Evolutionary conservation across 139 green algal genomes (phyloP).

Genomic region (Chara braunii): DNA sequence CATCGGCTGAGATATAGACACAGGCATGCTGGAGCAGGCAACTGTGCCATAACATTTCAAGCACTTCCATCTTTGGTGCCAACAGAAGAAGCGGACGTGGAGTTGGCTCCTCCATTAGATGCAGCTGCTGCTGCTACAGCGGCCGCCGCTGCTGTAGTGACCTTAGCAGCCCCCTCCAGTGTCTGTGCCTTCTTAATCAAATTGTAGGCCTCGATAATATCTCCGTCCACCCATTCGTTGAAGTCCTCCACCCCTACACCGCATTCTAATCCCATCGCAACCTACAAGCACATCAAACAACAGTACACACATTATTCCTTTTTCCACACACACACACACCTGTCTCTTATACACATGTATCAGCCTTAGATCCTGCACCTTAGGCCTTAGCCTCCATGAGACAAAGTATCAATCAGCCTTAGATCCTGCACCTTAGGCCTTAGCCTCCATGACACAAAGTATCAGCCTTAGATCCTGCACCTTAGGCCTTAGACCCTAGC

Average conservation of each 20-base stretch:
- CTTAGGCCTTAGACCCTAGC: too few species aligned
- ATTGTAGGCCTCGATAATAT: conserved; percentile 48
- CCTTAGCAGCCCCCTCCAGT: conserved; percentile 45
- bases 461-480: background rate
- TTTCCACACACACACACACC: too few species aligned
- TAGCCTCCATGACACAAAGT: background rate
- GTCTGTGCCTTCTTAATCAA: conserved; percentile 42
- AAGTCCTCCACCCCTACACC: conserved; percentile 32
- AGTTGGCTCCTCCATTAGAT: too few species aligned
- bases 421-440: background rate
- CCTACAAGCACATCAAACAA: conserved; percentile 3
- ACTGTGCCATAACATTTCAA: too few species aligned
- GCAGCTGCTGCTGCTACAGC: too few species aligned
- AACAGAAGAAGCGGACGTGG: too few species aligned
- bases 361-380: too few species aligned
- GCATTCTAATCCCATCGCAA: conserved; percentile 41
- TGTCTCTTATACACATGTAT: too few species aligned
- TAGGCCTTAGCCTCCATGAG: too few species aligned
- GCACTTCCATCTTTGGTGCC: too few species aligned
- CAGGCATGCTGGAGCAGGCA: too few species aligned
- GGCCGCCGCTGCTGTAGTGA: conserved; percentile 1
- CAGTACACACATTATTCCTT: background rate
- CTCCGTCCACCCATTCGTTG: conserved; percentile 44
- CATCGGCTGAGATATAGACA: too few species aligned
- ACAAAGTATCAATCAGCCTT: background rate